Conservation (phyloP, 176 grass and related monocot genomes). For the Alopecurus myosuroides region DNA sequence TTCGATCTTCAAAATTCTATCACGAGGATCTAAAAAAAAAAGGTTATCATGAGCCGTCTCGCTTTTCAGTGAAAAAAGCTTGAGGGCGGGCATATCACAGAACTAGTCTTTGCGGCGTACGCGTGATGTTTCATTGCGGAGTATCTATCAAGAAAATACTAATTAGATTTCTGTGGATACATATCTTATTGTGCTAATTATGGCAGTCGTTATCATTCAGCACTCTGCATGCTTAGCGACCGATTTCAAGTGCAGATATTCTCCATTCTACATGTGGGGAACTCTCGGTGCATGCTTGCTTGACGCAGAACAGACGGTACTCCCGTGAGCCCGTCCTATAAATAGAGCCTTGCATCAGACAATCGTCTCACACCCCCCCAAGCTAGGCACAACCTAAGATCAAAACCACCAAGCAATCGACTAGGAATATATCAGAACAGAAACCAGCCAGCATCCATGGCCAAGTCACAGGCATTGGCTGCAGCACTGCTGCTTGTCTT, state of each 20-base stretch:
- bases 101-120: background rate
- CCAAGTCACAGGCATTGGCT: background rate
- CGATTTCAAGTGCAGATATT: background rate
- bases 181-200: no score
- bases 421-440: background rate
- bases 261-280: no score
- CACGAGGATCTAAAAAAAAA: no score
- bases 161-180: no score
- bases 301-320: no score
- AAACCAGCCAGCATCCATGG: background rate
- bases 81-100: background rate
- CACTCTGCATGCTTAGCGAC: background rate
- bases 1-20: background rate
- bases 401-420: background rate
- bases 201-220: background rate
- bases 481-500: background rate
- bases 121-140: no score
- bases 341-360: constrained; percentile 7
- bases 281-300: no score
- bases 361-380: background rate
- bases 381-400: background rate
- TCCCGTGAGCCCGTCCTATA: constrained; percentile 15
- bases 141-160: no score
- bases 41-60: background rate
- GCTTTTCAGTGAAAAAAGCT: background rate